Evolutionary conservation across 106 monocot genomes (phyloP).

Genomic region (Phalaenopsis equestris): DNA sequence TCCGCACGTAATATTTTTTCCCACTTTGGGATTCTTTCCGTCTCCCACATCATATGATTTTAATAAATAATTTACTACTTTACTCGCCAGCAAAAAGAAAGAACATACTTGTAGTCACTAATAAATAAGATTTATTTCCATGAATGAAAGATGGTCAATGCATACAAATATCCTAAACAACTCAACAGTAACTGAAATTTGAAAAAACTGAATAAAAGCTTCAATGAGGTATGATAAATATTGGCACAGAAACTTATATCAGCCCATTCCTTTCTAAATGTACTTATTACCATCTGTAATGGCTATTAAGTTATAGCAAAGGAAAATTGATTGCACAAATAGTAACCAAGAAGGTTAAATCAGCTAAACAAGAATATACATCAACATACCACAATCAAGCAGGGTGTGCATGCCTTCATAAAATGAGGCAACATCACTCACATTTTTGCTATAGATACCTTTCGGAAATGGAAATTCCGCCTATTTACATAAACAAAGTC

Average conservation of each 20-base stretch:
- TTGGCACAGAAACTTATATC: background rate
- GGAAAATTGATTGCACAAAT: background rate
- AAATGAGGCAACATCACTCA: background rate
- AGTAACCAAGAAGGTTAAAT: background rate
- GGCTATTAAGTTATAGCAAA: background rate
- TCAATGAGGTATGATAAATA: background rate
- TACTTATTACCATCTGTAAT: background rate
- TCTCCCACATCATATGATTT: too few species aligned
- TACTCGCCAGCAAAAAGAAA: background rate
- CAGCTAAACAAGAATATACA: constrained; percentile 2
- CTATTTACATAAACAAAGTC: background rate
- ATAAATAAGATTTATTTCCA: background rate
- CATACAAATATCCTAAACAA: background rate
- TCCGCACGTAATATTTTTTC: too few species aligned
- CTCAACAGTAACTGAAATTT: background rate
- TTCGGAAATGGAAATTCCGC: background rate
- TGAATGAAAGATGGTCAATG: background rate
- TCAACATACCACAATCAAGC: background rate
- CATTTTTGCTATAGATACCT: background rate
- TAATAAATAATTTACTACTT: too few species aligned
- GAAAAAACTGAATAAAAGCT: background rate
- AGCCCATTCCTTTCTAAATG: background rate
- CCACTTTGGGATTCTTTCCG: too few species aligned
- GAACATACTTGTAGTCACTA: background rate
- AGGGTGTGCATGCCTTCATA: background rate